Conservation (phyloP, 1,284 basidiomycete species). For the Puccinia triticina region DNA sequence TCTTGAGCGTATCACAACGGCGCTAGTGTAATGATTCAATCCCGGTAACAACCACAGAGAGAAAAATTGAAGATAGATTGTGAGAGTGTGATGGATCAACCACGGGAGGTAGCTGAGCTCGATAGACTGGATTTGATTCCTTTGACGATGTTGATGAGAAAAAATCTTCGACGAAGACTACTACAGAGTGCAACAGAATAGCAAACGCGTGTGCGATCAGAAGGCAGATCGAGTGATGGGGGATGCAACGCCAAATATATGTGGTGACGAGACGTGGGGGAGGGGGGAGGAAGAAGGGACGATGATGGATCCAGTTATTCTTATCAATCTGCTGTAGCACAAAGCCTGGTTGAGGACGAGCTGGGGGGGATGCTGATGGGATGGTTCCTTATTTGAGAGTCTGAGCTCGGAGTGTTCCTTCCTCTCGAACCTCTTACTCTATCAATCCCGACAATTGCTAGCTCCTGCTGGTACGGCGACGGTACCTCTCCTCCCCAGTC, state of each 20-base stretch:
- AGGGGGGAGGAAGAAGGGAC: background rate
- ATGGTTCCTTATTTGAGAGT: constrained; percentile 19
- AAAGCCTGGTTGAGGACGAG: background rate
- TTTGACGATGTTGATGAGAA: constrained; percentile 28
- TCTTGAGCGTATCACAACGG: background rate
- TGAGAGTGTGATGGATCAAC: constrained; percentile 17
- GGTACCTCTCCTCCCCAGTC: background rate
- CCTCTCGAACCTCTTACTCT: background rate
- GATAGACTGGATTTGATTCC: constrained; percentile 26
- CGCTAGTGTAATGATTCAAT: background rate
- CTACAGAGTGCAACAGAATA: constrained; percentile 43
- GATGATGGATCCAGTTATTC: background rate
- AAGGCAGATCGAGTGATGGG: constrained; percentile 6
- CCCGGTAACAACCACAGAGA: constrained; percentile 1
- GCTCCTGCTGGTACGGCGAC: too few relatives aligned
- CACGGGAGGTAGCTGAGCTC: constrained; percentile 6
- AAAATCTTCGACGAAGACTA: constrained; percentile 9
- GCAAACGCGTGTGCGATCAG: constrained; percentile 31
- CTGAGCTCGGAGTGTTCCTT: constrained; percentile 6
- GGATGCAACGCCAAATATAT: background rate
- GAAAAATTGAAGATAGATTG: constrained; percentile 1
- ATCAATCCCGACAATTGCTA: too few relatives aligned
- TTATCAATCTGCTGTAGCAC: background rate
- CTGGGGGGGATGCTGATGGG: background rate
- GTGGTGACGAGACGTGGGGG: constrained; percentile 6